These are phyloP conservation scores for Trametes sp. DNA, from an alignment of 1,284 basidiomycete genomes.

Conservation along the genomic window DNA sequence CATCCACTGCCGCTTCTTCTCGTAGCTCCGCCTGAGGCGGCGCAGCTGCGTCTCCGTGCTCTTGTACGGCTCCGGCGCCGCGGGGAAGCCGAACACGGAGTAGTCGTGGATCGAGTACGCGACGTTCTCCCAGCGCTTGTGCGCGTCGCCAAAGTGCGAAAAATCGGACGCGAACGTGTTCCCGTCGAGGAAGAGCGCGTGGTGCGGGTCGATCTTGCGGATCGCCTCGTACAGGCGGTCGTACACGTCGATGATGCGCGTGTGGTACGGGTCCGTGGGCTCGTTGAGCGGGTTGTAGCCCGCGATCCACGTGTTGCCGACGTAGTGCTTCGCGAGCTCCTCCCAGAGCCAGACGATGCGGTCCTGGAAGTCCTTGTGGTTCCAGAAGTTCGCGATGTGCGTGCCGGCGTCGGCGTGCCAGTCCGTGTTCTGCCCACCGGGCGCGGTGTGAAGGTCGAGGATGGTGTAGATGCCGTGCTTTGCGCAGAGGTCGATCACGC, in stretches of 20 bases:
- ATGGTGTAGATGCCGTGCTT: constrained; percentile 66
- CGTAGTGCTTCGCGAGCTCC: constrained; percentile 69
- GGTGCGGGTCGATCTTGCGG: constrained; percentile 66
- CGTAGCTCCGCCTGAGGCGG: constrained; percentile 61
- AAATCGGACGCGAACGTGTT: constrained; percentile 84
- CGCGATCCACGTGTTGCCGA: constrained; percentile 67
- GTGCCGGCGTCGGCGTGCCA: constrained; percentile 63
- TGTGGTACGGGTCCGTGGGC: constrained; percentile 66
- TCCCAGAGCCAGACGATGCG: constrained; percentile 74
- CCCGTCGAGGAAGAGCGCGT: constrained; percentile 75
- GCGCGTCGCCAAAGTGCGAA: constrained; percentile 62
- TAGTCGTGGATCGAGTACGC: constrained; percentile 87
- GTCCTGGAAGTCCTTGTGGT: constrained; percentile 81
- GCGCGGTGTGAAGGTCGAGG: constrained; percentile 67
- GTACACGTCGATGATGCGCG: constrained; percentile 66
- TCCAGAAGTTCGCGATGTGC: constrained; percentile 71
- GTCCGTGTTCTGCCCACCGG: constrained; percentile 65
- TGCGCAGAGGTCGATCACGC: constrained; percentile 66
- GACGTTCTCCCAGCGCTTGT: constrained; percentile 61
- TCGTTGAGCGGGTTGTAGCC: constrained; percentile 83
- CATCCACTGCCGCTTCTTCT: constrained; percentile 76
- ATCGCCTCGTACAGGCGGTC: constrained; percentile 69
- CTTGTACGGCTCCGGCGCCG: constrained; percentile 57
- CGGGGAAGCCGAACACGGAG: constrained; percentile 73
- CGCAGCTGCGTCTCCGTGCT: constrained; percentile 59